Conservation (phyloP, 495 filamentous ascomycete genomes). For the Aspergillus asperescens region DNA sequence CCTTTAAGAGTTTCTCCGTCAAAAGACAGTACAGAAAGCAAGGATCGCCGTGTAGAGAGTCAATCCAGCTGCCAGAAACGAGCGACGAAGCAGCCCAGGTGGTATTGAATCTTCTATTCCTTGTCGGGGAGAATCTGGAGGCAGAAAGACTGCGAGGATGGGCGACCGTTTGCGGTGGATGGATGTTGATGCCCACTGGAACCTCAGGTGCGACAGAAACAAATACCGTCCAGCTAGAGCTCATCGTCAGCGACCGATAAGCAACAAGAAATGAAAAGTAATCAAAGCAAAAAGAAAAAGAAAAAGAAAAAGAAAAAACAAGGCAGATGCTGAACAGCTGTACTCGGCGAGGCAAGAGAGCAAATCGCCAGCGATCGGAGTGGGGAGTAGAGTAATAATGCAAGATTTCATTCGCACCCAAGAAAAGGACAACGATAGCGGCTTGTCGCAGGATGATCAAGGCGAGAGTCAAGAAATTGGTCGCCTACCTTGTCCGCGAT, state of each 20-base stretch:
- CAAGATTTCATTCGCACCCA: slow-evolving; percentile 3
- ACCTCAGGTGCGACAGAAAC: slow-evolving; percentile 10
- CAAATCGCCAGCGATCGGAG: slow-evolving; percentile 4
- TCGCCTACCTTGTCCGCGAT: background rate
- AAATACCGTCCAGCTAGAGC: slow-evolving; percentile 1
- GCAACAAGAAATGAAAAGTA: slow-evolving; percentile 7
- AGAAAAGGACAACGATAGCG: background rate
- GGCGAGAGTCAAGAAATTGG: background rate
- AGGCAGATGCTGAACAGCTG: slow-evolving; percentile 1
- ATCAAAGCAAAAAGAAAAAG: too few relatives aligned
- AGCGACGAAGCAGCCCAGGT: slow-evolving; percentile 6
- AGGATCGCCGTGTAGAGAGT: background rate
- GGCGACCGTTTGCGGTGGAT: slow-evolving; percentile 40
- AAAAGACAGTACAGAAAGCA: background rate
- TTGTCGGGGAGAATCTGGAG: background rate
- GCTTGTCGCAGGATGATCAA: background rate
- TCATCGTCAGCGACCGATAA: slow-evolving; percentile 8
- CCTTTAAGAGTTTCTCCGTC: slow-evolving; percentile 3
- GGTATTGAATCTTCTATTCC: background rate
- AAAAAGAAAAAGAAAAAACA: background rate
- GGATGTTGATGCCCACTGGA: slow-evolving; percentile 22
- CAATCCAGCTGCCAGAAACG: slow-evolving; percentile 5
- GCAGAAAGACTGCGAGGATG: background rate
- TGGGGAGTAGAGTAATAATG: slow-evolving; percentile 3
- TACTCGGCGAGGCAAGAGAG: slow-evolving; percentile 7